Evolutionary conservation across 257 asterid genomes (phyloP), one percentile per base, ranked within the genome.

Genomic region (Cynanchum wilfordii): DNA sequence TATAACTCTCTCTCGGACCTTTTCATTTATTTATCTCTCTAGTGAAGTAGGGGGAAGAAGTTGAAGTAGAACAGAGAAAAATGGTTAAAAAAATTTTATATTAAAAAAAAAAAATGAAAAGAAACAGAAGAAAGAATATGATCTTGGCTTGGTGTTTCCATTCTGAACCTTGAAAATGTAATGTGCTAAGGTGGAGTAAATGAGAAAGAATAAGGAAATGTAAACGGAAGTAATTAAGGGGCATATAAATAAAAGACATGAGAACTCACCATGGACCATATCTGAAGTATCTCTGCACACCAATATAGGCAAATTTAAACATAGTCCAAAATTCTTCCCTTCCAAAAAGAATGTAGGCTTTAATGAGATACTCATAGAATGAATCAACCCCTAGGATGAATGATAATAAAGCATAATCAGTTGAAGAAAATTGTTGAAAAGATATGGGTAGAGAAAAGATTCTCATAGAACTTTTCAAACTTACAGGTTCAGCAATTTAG

Each of bases 281-380:
- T 83, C 96, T 87, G 72, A 91, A 91, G 69, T 94, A 90, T 73
- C 84, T 94, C 78, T 94, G 97, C 77, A 87, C 98, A 38, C 90
- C 98, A 78, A 87, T 68, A 75, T 94, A 94, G 72, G 98, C 97
- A 76, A 91, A 82, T 82, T 94, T 91, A 87, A 94, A 94, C 98
- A 91, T 94, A 84, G 89, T 86, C 99, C 99, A 94, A 74, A 73
- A 79, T 77, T 94, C 99, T 71, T 91, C 99, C 84, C 82, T 88
- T 77, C 99, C 99, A 60, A 94, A 94, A 82, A 94, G 89, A 87
- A 91, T 78, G 86, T 94, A 90, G 59, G 97, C 97, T 83, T 94
- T 94, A 68, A 94, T 82, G 36, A 91, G 88, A 82, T 94, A 94
- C 81, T 94, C 99, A 40, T 94, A 94, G 82, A 94, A 91, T 7